Percentiles rank a stretch among this genome's conserved stretches.
These are phyloP conservation scores for Penicillium argentinense DNA, from an alignment of 495 filamentous ascomycete genomes.

Conservation along the genomic window DNA sequence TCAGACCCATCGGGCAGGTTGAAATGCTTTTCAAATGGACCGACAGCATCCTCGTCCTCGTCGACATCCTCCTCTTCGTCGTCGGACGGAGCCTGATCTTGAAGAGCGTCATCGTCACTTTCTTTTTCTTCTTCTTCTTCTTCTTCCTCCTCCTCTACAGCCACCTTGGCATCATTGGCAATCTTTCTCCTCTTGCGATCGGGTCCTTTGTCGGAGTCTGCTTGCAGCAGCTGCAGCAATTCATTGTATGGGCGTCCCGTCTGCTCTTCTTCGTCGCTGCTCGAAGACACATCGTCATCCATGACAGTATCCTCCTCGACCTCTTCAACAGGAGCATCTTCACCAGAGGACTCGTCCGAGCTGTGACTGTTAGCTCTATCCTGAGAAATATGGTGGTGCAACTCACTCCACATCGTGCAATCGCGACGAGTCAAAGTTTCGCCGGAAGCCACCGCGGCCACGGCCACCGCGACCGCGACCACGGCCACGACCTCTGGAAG, in stretches of 20 bases:
- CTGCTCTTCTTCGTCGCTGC: conserved; percentile 48
- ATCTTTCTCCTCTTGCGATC: conserved; percentile 69
- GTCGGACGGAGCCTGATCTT: conserved; percentile 40
- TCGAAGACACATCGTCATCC: conserved; percentile 38
- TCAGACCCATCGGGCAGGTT: conserved; percentile 57
- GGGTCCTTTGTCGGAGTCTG: conserved; percentile 50
- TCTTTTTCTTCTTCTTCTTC: conserved; percentile 26
- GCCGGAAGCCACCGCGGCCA: conserved; percentile 22
- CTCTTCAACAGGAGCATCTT: conserved; percentile 26
- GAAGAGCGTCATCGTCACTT: conserved; percentile 27
- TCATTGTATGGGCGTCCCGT: conserved; percentile 58
- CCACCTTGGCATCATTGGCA: conserved; percentile 31
- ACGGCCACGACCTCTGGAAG: conserved; percentile 7
- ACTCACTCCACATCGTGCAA: conserved; percentile 44
- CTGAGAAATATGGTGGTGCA: neutral
- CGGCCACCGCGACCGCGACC: conserved; percentile 24
- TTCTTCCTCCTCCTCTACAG: conserved; percentile 19
- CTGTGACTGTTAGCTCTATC: conserved; percentile 24
- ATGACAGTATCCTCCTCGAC: conserved; percentile 26
- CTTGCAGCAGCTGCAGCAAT: conserved; percentile 61
- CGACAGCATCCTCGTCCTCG: conserved; percentile 46
- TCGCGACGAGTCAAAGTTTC: conserved; percentile 39
- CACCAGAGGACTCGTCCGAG: conserved; percentile 35
- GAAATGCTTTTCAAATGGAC: conserved; percentile 84
- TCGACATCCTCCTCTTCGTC: conserved; percentile 43